Evolutionary conservation across 163 green algal genomes (phyloP).

Genomic region (Smithsoniella earleae): DNA sequence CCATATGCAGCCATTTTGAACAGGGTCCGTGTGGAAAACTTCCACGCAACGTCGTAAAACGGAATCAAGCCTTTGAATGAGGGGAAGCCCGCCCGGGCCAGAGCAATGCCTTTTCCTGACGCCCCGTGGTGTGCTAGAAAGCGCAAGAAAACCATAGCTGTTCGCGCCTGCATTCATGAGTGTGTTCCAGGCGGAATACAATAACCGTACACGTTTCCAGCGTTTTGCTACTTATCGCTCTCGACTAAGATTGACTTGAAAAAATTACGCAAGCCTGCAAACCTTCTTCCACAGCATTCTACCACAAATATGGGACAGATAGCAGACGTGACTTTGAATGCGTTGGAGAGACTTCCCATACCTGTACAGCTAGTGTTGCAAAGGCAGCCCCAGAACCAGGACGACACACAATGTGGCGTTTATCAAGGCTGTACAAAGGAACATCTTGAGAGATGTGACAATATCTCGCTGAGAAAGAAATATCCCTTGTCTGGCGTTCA

Average conservation of each 20-base stretch:
- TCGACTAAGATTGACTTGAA: no score
- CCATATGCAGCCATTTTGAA: conserved; percentile 11
- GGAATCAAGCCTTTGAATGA: neutral
- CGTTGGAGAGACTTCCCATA: no score
- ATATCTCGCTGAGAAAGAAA: conserved; percentile 6
- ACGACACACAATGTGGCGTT: neutral
- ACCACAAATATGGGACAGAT: no score
- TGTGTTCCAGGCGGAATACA: no score
- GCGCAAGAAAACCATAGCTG: neutral
- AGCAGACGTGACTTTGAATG: no score
- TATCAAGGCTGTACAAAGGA: neutral
- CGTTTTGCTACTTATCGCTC: no score
- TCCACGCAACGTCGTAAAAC: conserved; percentile 4
- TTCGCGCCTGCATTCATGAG: neutral
- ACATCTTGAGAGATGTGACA: conserved; percentile 13
- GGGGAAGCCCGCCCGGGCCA: neutral
- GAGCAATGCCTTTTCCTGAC: neutral
- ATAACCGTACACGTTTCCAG: no score
- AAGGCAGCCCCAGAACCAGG: conserved; percentile 2
- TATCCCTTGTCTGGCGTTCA: neutral
- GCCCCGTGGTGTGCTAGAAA: neutral
- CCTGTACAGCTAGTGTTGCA: neutral
- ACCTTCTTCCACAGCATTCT: no score
- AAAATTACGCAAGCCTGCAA: no score
- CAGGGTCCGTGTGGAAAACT: conserved; percentile 2